Evolutionary conservation across 106 monocot species (phyloP), one percentile per base, ranked within the genome.

Genomic region (Ottelia alismoides): DNA sequence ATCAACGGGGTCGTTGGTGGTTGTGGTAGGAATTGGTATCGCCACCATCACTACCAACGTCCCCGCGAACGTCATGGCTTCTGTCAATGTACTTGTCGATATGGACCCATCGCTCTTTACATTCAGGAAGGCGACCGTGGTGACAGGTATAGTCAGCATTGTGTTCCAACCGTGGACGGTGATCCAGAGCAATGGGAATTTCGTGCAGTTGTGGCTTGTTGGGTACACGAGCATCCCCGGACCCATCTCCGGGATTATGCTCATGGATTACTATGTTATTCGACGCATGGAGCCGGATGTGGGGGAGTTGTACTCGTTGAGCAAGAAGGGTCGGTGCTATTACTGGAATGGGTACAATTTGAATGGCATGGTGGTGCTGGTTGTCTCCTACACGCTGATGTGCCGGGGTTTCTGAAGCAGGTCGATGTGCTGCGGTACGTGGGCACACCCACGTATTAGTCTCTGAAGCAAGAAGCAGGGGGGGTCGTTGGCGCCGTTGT

Each of bases 131-230:
- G 76, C 71, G 7, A 67, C 65, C 4, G 19, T 73, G 2, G 11
- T 70, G 18, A 77, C 73, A 0, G 71, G 64, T 0, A 21, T 58
- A 2, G 17, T 70, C 11, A 25, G 63, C 22, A 23, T 74, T 2
- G 61, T 44, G 20, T 66, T 77, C 54, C 77, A 73, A 66, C 82
- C 82, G 3, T 82, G 82, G 82, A 20, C 66, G 53, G 54, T 82
- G 12, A 20, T 68, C 11, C 16, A 45, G 14, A 72, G 65, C 3
- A 35, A 49, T n/a, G 70, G 73, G 23, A 73, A 53, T 4, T 82
- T 66, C 65, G 52, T 82, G 18, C 67, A 70, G 50, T 45, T 61
- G n/a, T 82, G 77, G 82, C 62, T 77, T 0, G 73, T 76, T 17
- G 55, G 73, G 24, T 82, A 66, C 51, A 65, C 82, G 6, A 43